A percentile compares a stretch with the other conserved stretches of the same genome.
Conservation (phyloP, 2,329 filamentous ascomycete genomes). For the Fusarium xyrophilum region DNA sequence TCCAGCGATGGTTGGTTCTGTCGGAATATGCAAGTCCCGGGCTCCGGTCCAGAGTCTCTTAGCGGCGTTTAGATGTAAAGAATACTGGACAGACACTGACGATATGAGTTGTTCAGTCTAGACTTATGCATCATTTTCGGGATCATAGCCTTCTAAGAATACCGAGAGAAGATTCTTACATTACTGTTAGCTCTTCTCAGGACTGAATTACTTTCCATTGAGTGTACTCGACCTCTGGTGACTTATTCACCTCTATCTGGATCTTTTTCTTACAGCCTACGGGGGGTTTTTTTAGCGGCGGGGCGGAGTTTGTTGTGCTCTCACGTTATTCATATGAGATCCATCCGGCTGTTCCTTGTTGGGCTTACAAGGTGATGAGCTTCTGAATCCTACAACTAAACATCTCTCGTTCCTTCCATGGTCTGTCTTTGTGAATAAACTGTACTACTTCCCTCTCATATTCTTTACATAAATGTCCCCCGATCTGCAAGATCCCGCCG, state of each 20-base stretch:
- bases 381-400: constrained; percentile 9
- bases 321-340: neutral
- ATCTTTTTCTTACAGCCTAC: neutral
- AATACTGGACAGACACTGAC: neutral
- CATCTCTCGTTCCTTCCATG: neutral
- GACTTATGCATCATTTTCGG: fast-evolving
- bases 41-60: constrained; percentile 30
- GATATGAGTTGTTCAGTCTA: too few species aligned
- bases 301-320: constrained; percentile 20
- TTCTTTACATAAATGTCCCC: constrained; percentile 3
- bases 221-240: fast-evolving
- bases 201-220: too few species aligned
- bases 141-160: fast-evolving
- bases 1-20: constrained; percentile 40
- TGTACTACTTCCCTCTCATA: too few species aligned
- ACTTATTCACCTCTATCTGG: fast-evolving
- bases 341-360: neutral
- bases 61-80: neutral
- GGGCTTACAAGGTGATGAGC: constrained; percentile 21
- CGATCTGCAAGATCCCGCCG: constrained; percentile 18
- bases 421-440: neutral
- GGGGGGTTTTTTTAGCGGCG: neutral
- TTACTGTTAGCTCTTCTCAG: too few species aligned
- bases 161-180: fast-evolving
- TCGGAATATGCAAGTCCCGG: constrained; percentile 49